These are phyloP conservation scores for Persicaria maculosa DNA, from an alignment of 148 eudicot species.

Conservation along the genomic window DNA sequence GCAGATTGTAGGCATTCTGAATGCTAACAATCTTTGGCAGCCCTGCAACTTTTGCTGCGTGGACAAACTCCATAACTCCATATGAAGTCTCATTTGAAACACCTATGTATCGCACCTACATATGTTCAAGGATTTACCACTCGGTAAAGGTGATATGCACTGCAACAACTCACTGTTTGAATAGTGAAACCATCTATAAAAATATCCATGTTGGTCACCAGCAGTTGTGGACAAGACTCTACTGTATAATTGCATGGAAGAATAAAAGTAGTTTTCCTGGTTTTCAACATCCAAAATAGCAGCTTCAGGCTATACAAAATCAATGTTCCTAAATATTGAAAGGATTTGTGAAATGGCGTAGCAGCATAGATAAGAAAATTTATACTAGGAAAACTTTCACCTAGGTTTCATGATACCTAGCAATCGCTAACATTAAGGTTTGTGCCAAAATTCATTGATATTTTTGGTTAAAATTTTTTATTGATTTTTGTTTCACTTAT, in stretches of 20 bases:
- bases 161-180: background rate
- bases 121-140: background rate
- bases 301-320: background rate
- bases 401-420: no score
- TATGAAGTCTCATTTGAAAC: constrained; percentile 96
- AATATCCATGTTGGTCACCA: background rate
- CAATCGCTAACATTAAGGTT: no score
- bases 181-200: background rate
- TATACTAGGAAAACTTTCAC: no score
- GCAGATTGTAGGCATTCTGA: constrained; percentile 77
- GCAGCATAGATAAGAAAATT: no score
- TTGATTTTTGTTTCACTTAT: no score
- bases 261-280: background rate
- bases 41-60: constrained; percentile 82
- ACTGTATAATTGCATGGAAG: background rate
- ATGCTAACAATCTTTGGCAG: constrained; percentile 91
- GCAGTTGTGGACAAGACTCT: background rate
- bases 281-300: background rate
- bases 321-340: background rate
- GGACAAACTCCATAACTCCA: constrained; percentile 97
- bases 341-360: background rate
- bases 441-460: no score
- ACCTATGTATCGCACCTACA: constrained; percentile 85
- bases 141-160: constrained; percentile 1
- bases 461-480: no score